Evolutionary conservation across 306 rosid species (phyloP).

Genomic region (Cucumis hystrix): DNA sequence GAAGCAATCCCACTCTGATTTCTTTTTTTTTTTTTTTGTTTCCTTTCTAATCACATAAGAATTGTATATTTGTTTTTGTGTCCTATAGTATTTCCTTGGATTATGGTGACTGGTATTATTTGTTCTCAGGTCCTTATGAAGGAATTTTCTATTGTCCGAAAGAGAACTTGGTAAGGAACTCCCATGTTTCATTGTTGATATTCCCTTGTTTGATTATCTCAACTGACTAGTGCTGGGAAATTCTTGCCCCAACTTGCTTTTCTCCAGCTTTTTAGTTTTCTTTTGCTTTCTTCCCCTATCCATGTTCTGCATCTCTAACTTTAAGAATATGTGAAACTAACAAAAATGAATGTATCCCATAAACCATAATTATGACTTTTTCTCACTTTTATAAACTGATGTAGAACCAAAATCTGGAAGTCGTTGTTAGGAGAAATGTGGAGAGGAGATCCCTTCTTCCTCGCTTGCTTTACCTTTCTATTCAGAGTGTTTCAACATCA

Average conservation of each 20-base stretch:
- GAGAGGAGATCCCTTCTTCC: slow-evolving; percentile 90
- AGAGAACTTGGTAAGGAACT: slow-evolving; percentile 45
- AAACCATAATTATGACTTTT: background rate
- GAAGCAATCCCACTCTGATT: background rate
- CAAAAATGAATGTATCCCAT: background rate
- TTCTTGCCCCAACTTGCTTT: background rate
- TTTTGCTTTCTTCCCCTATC: background rate
- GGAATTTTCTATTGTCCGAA: slow-evolving; percentile 67
- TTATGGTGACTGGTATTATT: background rate
- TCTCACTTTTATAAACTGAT: slow-evolving; percentile 14
- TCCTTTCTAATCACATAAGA: background rate
- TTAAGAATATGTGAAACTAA: background rate
- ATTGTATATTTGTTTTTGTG: background rate
- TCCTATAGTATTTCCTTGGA: background rate
- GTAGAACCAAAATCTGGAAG: slow-evolving; percentile 55
- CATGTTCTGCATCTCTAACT: background rate
- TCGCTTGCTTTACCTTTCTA: slow-evolving; percentile 77
- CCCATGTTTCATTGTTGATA: slow-evolving; percentile 1
- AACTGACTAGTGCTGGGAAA: background rate
- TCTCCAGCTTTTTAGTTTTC: background rate
- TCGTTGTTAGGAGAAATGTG: slow-evolving; percentile 41
- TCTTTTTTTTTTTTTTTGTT: background rate
- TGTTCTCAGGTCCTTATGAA: slow-evolving; percentile 23
- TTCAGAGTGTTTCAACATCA: slow-evolving; percentile 59
- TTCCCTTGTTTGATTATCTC: background rate